phyloP scores from a whole-genome alignment of 495 filamentous ascomycete species.

The Penicillium herquei region DNA sequence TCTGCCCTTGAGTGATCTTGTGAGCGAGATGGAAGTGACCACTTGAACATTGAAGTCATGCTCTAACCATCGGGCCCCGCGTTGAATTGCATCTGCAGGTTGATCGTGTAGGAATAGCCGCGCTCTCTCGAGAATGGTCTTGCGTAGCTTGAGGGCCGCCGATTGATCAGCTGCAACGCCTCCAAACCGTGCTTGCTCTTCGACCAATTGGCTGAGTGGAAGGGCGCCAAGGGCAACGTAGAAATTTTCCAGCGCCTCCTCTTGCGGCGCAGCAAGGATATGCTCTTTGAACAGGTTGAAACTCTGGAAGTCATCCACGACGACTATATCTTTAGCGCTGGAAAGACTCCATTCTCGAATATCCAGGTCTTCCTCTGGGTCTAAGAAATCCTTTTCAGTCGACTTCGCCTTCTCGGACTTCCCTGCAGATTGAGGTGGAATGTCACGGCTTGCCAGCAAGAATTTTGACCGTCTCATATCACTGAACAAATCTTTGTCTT shows the following conservation, averaged over 20 bases:
- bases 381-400: constrained; percentile 42
- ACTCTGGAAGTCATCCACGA: constrained; percentile 82
- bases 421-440: constrained; percentile 41
- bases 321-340: constrained; percentile 65
- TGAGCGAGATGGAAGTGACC: constrained; percentile 71
- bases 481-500: constrained; percentile 71
- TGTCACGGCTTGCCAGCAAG: constrained; percentile 76
- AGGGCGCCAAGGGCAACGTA: constrained; percentile 58
- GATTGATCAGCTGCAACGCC: constrained; percentile 50
- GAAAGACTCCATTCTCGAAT: constrained; percentile 77
- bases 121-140: constrained; percentile 78
- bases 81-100: constrained; percentile 63
- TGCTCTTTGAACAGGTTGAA: constrained; percentile 81
- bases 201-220: constrained; percentile 43
- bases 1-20: constrained; percentile 67
- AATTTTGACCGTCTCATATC: constrained; percentile 75
- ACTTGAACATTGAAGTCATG: constrained; percentile 75
- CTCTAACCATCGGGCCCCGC: constrained; percentile 86
- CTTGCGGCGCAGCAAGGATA: constrained; percentile 80
- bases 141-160: constrained; percentile 59
- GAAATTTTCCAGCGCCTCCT: constrained; percentile 80
- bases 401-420: constrained; percentile 22
- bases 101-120: constrained; percentile 85
- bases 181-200: constrained; percentile 50
- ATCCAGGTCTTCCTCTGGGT: constrained; percentile 66